Evolutionary conservation across 352 stramenopile species (phyloP), one percentile per base, ranked within the genome.

Genomic region (Phytopythium boreale): DNA sequence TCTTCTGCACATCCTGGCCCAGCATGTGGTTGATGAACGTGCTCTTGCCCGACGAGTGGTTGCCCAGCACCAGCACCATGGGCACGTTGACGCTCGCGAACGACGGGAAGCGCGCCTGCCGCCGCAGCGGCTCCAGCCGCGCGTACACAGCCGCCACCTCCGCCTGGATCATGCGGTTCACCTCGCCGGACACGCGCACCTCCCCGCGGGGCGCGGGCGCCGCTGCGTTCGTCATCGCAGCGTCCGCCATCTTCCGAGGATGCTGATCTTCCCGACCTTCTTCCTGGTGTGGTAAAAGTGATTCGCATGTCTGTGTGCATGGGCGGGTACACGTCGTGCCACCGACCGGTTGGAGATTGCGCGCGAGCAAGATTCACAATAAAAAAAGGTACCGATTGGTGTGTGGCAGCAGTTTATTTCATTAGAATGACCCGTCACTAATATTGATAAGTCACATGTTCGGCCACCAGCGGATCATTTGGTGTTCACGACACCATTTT

Each of bases 11-110:
- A 37, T 87, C 72, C 55, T 92, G 83, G 22, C 79, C 73, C 51
- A 95, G 72, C 84, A 95, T 93, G 74, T 95, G 76, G 67, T 95
- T 95, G 70, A 95, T 95, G 62, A 95, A 93, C 9, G 87, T 95
- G 64, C 77, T 89, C 67, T 95, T 95, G 29, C 87, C 87, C 4
- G 83, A 93, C 61, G 84, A 93, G 66, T 95, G 87, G 61, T 95
- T 95, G 58, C 87, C 87, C 66, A 95, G 66, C 46, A 95, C 84
- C 47, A 95, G 64, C 59, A 95, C 84, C 85, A 93, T 93, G 39
- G 87, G 87, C 7, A 89, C 62, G 63, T 90, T 91, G 43, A 95
- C 87, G 0, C 77, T 78, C 51, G 77, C 78, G 43, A 95, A 93
- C 39, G 84, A 92, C 63, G 87, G 82, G 73, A 93, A 93, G 62